Evolutionary conservation across 148 eudicot genomes (phyloP).

Genomic region (Rhododendron ferrugineum): DNA sequence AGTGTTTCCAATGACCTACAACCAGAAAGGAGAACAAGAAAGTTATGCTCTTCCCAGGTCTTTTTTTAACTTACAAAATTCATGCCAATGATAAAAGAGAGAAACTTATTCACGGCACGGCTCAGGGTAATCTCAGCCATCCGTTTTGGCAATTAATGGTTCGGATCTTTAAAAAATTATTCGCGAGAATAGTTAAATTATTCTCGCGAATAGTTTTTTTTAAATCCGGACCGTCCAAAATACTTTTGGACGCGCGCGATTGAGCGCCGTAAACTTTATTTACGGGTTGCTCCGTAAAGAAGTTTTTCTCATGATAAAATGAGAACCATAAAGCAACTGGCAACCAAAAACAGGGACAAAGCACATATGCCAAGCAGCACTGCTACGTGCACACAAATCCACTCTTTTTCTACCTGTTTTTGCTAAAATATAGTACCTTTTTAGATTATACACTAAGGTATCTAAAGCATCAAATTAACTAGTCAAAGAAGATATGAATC

Average conservation of each 20-base stretch:
- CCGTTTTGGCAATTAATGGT: too few species aligned
- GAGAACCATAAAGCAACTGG: not conserved
- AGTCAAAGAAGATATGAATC: not conserved
- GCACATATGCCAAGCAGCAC: not conserved
- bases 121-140: too few species aligned
- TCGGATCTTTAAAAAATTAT: too few species aligned
- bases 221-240: too few species aligned
- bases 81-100: not conserved
- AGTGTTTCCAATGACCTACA: not conserved
- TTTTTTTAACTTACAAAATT: not conserved
- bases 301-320: not conserved
- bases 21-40: constrained; percentile 9
- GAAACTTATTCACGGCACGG: too few species aligned
- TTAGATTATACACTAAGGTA: not conserved
- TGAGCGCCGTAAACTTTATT: too few species aligned
- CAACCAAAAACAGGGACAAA: not conserved
- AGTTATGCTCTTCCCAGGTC: not conserved
- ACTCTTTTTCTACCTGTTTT: not conserved
- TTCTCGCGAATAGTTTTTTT: too few species aligned
- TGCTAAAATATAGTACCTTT: not conserved
- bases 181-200: too few species aligned
- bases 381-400: not conserved
- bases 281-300: too few species aligned
- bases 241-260: too few species aligned
- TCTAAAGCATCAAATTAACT: not conserved